A percentile compares a stretch with the other conserved stretches of the same genome.
Evolutionary conservation across 140 eudicot species (phyloP).

Genomic region (Stevia rebaudiana): DNA sequence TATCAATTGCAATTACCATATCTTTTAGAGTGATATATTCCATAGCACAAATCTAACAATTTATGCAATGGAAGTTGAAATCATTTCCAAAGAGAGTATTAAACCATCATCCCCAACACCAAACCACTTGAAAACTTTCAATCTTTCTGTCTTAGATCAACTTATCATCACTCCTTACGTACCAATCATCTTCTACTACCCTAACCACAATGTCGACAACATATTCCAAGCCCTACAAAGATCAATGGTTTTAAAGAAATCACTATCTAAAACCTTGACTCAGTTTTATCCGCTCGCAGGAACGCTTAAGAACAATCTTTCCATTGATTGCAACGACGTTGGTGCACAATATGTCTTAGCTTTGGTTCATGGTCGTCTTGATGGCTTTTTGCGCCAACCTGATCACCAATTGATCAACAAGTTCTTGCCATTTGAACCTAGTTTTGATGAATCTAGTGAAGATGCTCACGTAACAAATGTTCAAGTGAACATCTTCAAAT

Average conservation of each 20-base stretch:
- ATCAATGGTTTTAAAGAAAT: conserved; percentile 12
- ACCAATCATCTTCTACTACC: conserved; percentile 26
- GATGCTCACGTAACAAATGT: conserved; percentile 9
- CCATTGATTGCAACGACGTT: conserved; percentile 34
- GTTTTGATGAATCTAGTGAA: background rate
- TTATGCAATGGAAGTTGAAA: conserved; percentile 12
- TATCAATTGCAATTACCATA: background rate
- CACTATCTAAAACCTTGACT: conserved; percentile 35
- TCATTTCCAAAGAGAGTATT: conserved; percentile 26
- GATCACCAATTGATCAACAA: conserved; percentile 3
- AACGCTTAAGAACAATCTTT: conserved; percentile 14
- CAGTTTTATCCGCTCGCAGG: conserved; percentile 41
- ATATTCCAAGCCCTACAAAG: background rate
- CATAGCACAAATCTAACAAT: background rate
- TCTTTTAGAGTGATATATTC: background rate
- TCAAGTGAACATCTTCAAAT: conserved; percentile 36
- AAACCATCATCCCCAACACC: conserved; percentile 43
- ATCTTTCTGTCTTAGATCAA: conserved; percentile 34
- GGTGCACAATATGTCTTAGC: conserved; percentile 23
- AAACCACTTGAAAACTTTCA: conserved; percentile 24
- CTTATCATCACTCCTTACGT: background rate
- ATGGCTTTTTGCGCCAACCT: conserved; percentile 20
- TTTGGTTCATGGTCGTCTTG: conserved; percentile 18
- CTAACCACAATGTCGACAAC: background rate
- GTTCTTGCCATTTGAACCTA: conserved; percentile 16